A percentile compares a stretch with the other conserved stretches of the same genome.
Conservation (phyloP, 352 stramenopile genomes). For the Peronospora farinosa region DNA sequence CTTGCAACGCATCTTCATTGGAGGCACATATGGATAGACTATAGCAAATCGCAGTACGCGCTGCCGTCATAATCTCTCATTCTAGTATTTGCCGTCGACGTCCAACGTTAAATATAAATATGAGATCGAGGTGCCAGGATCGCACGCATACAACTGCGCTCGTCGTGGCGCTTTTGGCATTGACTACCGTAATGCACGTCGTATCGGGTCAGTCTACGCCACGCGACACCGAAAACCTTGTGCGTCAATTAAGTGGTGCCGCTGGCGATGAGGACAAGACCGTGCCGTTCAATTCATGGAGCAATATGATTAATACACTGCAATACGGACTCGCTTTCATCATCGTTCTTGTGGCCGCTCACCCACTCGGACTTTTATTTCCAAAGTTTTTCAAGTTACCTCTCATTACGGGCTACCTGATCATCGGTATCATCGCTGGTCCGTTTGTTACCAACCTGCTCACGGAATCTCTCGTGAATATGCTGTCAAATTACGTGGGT, state of each 20-base stretch:
- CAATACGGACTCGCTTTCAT: constrained; percentile 40
- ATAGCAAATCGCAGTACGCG: too few relatives aligned
- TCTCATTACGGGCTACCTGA: constrained; percentile 61
- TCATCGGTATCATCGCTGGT: constrained; percentile 47
- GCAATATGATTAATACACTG: constrained; percentile 37
- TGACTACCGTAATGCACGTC: constrained; percentile 11
- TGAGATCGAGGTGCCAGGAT: constrained; percentile 1
- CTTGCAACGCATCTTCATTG: too few relatives aligned
- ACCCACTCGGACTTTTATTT: constrained; percentile 56
- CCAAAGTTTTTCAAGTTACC: constrained; percentile 47
- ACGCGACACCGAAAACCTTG: constrained; percentile 8
- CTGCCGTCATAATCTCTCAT: too few relatives aligned
- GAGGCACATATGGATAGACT: too few relatives aligned
- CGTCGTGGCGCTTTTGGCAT: constrained; percentile 16
- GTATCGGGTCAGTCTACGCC: constrained; percentile 10
- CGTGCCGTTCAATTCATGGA: constrained; percentile 41
- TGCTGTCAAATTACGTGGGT: constrained; percentile 47
- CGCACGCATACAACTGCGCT: constrained; percentile 9
- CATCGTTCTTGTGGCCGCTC: constrained; percentile 46
- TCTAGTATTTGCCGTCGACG: too few relatives aligned
- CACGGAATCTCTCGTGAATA: constrained; percentile 24
- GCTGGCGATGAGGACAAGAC: constrained; percentile 24
- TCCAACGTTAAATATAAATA: too few relatives aligned
- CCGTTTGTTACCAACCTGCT: constrained; percentile 52
- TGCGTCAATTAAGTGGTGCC: constrained; percentile 12